Evolutionary conservation across 1,139 yeast genomes (phyloP), one percentile per base, ranked within the genome.

Genomic region (Suhomyces bolitotheri): DNA sequence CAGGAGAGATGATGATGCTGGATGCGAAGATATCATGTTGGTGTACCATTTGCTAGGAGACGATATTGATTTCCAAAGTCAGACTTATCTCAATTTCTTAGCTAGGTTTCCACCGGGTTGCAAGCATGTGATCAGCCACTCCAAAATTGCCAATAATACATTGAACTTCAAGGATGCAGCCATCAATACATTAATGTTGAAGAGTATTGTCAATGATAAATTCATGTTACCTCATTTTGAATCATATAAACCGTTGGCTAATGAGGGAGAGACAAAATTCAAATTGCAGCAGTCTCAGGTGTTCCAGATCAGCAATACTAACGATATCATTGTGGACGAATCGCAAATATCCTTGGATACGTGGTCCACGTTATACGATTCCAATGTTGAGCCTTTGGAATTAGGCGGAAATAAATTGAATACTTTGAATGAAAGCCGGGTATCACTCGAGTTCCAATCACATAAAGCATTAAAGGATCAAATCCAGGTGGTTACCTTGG

Each of bases 41-140:
- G 83, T 88, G 2, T 88, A 86, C 55, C 95, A 87, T 57, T 75
- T 88, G 40, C 61, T 90, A 29, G 95, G 85, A n/a, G 72, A 68
- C 14, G 73, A 67, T 4, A 72, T 86, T 1, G 77, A 82, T 15
- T 74, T 81, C 11, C 55, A 63, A 19, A 62, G 68, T 43, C 50
- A 58, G 1, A 60, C 62, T 4, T 82, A 85, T 53, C 48, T 66
- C 39, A 49, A 62, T 3, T 61, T 74, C 43, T 67, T 82, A 36
- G 43, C 59, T n/a, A 65, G 64, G 9, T 79, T 80, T 46, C 79
- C 80, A 0, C 46, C 61, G 0, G 58, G 66, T 2, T 70, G 81
- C 17, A 58, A 69, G 32, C 95, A 88, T 58, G 71, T 81, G 31
- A 70, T 90, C 4, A 80, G 90, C 20, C 96, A 90, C 56, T 69